Percentiles rank a stretch among this genome's conserved stretches.
Evolutionary conservation across 2,329 filamentous ascomycete species (phyloP).

Genomic region (Talaromyces sp.): DNA sequence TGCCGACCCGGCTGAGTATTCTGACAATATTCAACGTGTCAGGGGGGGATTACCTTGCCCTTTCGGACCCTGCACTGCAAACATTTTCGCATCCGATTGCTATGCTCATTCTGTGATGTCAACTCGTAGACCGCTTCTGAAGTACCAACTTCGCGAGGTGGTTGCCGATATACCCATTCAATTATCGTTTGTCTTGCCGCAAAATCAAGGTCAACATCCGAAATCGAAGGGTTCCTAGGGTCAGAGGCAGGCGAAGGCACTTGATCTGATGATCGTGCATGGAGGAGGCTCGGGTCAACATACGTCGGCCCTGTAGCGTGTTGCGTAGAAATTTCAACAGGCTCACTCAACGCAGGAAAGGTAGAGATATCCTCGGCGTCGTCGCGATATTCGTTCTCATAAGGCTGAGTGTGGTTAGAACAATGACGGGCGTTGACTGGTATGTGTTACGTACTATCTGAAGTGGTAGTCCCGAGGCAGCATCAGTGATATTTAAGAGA

Average conservation of each 20-base stretch:
- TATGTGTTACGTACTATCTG: background rate
- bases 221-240: background rate
- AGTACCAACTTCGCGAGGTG: no score
- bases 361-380: no score
- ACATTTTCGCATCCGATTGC: background rate
- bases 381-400: background rate
- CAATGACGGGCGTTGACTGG: background rate
- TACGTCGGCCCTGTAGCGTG: background rate
- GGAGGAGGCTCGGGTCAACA: background rate
- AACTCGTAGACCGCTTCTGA: no score
- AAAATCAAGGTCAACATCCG: no score
- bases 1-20: no score
- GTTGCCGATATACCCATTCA: no score
- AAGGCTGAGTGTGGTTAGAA: background rate
- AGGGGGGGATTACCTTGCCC: background rate
- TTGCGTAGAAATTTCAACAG: no score
- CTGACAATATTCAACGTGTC: no score
- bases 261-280: background rate
- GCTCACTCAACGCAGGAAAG: no score
- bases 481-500: no score
- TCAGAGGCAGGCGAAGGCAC: background rate
- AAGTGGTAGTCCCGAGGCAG: background rate
- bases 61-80: background rate
- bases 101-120: background rate
- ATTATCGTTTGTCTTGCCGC: no score